Evolutionary conservation across 164 flowering plant genomes (phyloP).

Genomic region (Saururus chinensis): DNA sequence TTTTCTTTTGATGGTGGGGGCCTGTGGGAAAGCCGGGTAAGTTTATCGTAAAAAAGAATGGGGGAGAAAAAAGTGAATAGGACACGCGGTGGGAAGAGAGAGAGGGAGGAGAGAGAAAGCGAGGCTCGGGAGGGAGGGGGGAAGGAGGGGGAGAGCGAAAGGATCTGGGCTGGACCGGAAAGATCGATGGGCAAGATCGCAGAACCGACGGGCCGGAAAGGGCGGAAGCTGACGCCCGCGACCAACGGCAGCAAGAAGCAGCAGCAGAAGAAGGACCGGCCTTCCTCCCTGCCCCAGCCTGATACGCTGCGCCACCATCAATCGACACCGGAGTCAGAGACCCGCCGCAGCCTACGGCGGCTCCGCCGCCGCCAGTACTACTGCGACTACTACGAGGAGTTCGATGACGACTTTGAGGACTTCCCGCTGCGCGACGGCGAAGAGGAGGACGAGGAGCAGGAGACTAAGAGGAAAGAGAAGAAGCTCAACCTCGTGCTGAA

Average conservation of each 20-base stretch:
- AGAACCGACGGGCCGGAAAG: conserved; percentile 6
- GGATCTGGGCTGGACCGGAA: not conserved
- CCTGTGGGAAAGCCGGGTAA: too few species aligned
- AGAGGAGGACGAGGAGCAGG: conserved; percentile 19
- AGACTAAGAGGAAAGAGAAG: conserved; percentile 41
- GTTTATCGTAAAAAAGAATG: not conserved
- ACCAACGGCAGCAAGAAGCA: not conserved
- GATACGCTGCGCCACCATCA: conserved; percentile 24
- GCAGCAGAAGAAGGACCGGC: conserved; percentile 69
- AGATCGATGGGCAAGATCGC: conserved; percentile 60
- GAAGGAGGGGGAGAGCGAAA: conserved; percentile 15
- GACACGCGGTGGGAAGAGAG: not conserved
- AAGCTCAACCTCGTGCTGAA: conserved; percentile 53
- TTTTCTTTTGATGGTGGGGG: too few species aligned
- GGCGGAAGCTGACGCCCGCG: conserved; percentile 5
- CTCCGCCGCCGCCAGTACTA: conserved; percentile 2
- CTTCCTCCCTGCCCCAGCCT: conserved; percentile 31
- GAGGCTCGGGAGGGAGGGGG: conserved; percentile 5
- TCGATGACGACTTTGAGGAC: conserved; percentile 20
- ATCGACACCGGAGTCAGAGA: conserved; percentile 33
- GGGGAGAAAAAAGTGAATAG: not conserved
- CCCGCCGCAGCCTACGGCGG: conserved; percentile 5
- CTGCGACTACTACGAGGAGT: conserved; percentile 32
- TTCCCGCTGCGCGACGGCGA: conserved; percentile 1
- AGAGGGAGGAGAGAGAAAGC: conserved; percentile 59